Evolutionary conservation across 2,329 filamentous ascomycete species (phyloP), one percentile per base, ranked within the genome.

Genomic region (Trichophaea hybrida): DNA sequence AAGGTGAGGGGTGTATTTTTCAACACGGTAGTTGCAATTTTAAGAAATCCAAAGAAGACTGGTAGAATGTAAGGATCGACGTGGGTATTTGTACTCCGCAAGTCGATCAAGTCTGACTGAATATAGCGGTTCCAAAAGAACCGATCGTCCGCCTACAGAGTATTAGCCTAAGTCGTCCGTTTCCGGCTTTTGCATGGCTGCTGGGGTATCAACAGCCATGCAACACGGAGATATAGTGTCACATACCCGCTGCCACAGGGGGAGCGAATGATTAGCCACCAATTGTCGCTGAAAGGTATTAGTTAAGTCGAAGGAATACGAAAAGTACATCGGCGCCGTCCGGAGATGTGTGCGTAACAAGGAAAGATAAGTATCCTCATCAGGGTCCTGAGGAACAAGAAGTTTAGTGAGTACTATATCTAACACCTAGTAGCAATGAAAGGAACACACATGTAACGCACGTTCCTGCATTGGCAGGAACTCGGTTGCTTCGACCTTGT

Each of bases 71-170:
- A 98, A 1, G 93, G 88, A 72, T 98, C 93, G 40, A 84, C 82
- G 8, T 66, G 58, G 33, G 66, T 63, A 34, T 60, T 58, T 8
- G 67, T 58, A 46, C 77, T 80, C 62, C 91, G 83, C 71, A 95
- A 94, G 71, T 95, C 83, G 69, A 97, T 95, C 60, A 98, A 74
- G 69, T 96, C 89, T 6, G 86, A 85, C 71, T 91, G 88, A 53
- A 97, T 80, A 72, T 95, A 94, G 65, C 85, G 84, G 74, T 98
- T 98, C 88, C 91, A 98, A 77, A 96, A 98, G 77, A 98, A 98
- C 65, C 93, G 88, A 71, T 97, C 90, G 72, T 98, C 93, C 64
- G 91, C 85, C 67, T 69, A 57, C 57, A 58, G 35, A 49, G 6
- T 43, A 49, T 17, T 44, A 50, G 50, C 34, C 50, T 43, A 55